Percentiles rank a stretch among this genome's conserved stretches.
These are phyloP conservation scores for Phaffomyces opuntiae DNA, from an alignment of 805 yeast genomes.

Conservation along the genomic window DNA sequence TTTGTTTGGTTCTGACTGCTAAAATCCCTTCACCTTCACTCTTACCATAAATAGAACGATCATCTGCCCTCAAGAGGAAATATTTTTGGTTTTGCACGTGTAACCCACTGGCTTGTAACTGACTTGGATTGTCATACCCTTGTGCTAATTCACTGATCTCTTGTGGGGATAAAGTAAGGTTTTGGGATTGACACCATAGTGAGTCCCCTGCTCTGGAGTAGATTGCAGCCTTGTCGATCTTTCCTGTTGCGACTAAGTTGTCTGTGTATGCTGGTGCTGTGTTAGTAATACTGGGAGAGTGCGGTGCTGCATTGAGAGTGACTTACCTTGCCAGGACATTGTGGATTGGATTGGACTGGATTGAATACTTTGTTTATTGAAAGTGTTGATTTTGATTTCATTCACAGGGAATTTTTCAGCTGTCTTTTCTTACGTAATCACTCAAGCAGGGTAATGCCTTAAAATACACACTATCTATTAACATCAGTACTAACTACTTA, in stretches of 20 bases:
- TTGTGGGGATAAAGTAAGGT: slow-evolving; percentile 52
- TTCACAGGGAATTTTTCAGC: background rate
- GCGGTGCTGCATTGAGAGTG: too few relatives aligned
- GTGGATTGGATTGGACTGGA: too few relatives aligned
- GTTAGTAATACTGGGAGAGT: background rate
- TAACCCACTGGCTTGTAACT: slow-evolving; percentile 79
- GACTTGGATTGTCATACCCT: slow-evolving; percentile 76
- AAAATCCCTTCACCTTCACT: slow-evolving; percentile 82
- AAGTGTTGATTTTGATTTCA: too few relatives aligned
- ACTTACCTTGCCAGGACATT: slow-evolving; percentile 47
- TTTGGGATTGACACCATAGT: slow-evolving; percentile 82
- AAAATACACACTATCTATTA: background rate
- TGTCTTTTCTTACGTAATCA: background rate
- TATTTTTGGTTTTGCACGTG: slow-evolving; percentile 83
- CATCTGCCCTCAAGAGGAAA: slow-evolving; percentile 83
- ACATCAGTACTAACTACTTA: background rate
- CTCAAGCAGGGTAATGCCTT: background rate
- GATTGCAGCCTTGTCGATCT: slow-evolving; percentile 86
- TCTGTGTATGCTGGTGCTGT: slow-evolving; percentile 76
- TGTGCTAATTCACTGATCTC: slow-evolving; percentile 70
- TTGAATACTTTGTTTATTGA: too few relatives aligned
- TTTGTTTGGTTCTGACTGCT: slow-evolving; percentile 90
- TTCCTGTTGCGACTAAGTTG: slow-evolving; percentile 79
- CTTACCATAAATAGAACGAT: slow-evolving; percentile 90
- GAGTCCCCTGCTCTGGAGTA: slow-evolving; percentile 94